A percentile compares a stretch with the other conserved stretches of the same genome.
phyloP scores from a whole-genome alignment of 352 stramenopile genomes.

The Pythium plurisporium region DNA sequence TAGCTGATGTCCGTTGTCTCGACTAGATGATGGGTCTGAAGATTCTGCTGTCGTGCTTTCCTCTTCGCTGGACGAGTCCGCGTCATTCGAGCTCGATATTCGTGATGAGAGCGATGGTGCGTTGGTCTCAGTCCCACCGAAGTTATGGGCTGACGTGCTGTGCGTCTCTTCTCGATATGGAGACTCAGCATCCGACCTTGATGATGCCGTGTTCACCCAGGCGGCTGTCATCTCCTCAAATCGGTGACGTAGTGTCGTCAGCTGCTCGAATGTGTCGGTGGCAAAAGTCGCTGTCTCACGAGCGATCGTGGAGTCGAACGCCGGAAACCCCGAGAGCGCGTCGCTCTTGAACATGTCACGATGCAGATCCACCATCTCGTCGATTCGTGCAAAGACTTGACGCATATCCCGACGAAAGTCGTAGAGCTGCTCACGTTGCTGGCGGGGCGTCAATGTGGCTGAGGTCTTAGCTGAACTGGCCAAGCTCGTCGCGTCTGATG shows the following conservation, averaged over 20 bases:
- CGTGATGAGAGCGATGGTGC: not conserved
- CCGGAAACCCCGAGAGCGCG: slow-evolving; percentile 31
- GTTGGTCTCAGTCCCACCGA: not conserved
- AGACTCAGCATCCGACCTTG: not conserved
- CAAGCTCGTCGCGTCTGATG: no score
- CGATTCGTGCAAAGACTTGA: slow-evolving; percentile 44
- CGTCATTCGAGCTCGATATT: not conserved
- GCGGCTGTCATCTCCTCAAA: slow-evolving; percentile 37
- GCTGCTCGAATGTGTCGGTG: slow-evolving; percentile 38
- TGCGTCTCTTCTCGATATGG: not conserved
- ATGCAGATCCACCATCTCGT: slow-evolving; percentile 65
- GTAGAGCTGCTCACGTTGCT: slow-evolving; percentile 53
- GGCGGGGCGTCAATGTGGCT: not conserved
- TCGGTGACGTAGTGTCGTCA: slow-evolving; percentile 31
- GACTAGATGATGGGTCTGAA: not conserved
- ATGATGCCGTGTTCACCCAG: not conserved
- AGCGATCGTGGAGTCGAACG: slow-evolving; percentile 22
- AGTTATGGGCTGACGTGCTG: not conserved
- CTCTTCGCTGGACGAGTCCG: not conserved
- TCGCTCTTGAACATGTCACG: slow-evolving; percentile 58
- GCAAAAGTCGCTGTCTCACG: slow-evolving; percentile 34
- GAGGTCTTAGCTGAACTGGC: no score
- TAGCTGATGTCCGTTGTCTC: not conserved
- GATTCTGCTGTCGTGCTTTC: not conserved
- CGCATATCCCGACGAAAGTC: slow-evolving; percentile 60